A percentile compares a stretch with the other conserved stretches of the same genome.
These are phyloP conservation scores for Dryas drummondii DNA, from an alignment of 306 rosid genomes.

Conservation along the genomic window DNA sequence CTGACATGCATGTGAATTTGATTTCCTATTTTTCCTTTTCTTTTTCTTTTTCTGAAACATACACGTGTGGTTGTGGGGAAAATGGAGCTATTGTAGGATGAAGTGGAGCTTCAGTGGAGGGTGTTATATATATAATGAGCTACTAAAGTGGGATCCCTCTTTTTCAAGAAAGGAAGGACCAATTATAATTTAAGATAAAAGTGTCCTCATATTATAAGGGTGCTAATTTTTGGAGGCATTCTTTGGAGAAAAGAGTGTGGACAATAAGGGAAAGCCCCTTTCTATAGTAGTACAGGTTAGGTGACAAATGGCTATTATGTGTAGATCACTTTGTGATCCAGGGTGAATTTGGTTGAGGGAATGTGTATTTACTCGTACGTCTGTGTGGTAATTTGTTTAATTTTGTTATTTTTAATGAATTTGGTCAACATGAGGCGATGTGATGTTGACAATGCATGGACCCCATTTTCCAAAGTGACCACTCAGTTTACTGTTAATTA, in stretches of 20 bases:
- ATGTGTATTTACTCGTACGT: not conserved
- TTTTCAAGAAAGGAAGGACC: no score
- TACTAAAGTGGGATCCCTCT: no score
- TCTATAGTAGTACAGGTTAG: not conserved
- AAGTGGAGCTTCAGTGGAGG: not conserved
- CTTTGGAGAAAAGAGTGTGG: not conserved
- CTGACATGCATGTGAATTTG: constrained; percentile 1
- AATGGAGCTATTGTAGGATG: not conserved
- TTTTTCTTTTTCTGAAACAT: not conserved
- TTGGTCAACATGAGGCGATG: not conserved
- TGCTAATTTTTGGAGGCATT: no score
- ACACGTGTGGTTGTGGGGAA: not conserved
- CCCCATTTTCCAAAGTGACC: not conserved
- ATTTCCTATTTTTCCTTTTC: not conserved
- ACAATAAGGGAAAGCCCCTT: not conserved
- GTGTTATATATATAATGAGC: no score
- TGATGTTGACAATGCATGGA: constrained; percentile 8
- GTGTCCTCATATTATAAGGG: not conserved
- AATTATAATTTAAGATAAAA: no score
- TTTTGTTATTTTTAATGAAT: not conserved
- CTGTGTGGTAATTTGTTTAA: not conserved
- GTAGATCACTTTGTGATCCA: not conserved
- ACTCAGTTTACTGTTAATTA: not conserved
- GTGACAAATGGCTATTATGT: constrained; percentile 5
- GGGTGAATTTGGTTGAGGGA: constrained; percentile 4